These are phyloP conservation scores for Phialophora tarda DNA, from an alignment of 2,329 filamentous ascomycete genomes.

Conservation along the genomic window DNA sequence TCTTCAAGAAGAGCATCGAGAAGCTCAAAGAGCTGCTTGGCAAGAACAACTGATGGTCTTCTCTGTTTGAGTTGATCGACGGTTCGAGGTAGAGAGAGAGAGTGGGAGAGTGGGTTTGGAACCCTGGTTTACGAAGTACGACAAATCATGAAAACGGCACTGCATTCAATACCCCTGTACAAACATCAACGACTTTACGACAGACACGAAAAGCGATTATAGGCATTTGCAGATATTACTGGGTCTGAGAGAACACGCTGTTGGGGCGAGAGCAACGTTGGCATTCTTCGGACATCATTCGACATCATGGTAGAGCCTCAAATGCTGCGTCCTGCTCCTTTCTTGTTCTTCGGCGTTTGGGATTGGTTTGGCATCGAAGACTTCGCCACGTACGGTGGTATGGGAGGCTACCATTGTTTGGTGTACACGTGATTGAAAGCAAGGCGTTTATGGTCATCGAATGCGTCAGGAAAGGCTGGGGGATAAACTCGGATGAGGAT, in stretches of 20 bases:
- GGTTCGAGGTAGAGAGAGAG: neutral
- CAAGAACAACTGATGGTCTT: neutral
- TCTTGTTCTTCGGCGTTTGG: neutral
- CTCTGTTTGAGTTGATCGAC: neutral
- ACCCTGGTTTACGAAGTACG: neutral
- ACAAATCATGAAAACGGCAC: neutral
- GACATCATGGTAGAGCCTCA: neutral
- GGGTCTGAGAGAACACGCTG: neutral
- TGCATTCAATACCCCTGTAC: slow-evolving; percentile 12
- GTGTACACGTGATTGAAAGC: neutral
- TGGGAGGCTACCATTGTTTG: neutral
- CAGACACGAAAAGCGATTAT: neutral
- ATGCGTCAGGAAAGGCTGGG: neutral
- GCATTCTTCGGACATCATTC: neutral
- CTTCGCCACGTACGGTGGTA: neutral
- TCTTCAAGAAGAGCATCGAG: slow-evolving; percentile 12
- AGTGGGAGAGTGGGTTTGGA: neutral
- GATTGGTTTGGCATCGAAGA: neutral
- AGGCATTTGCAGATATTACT: neutral
- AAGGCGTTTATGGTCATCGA: neutral
- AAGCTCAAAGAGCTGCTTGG: slow-evolving; percentile 11
- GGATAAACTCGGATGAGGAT: neutral
- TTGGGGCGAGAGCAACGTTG: neutral
- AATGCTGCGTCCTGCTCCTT: slow-evolving; percentile 8
- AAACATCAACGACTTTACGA: neutral